Evolutionary conservation across 306 rosid species (phyloP).

Genomic region (Chamaecrista fasciculata): DNA sequence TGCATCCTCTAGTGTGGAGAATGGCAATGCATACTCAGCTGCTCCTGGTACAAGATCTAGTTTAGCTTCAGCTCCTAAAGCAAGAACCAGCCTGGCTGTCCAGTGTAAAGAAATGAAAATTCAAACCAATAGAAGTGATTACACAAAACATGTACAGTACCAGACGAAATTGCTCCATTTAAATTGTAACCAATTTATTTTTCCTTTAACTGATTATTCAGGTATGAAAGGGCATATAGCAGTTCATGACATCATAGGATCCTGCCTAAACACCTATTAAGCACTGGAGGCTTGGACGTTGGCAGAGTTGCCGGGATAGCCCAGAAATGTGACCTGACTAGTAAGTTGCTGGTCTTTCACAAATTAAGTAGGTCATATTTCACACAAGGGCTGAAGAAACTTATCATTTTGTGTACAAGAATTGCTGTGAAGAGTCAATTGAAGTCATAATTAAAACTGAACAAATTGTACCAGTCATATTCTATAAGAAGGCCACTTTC

Average conservation of each 20-base stretch:
- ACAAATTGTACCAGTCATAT: slow-evolving; percentile 81
- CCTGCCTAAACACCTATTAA: slow-evolving; percentile 18
- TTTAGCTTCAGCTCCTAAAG: slow-evolving; percentile 91
- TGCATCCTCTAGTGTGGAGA: slow-evolving; percentile 90
- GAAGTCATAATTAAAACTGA: slow-evolving; percentile 6
- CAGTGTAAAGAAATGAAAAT: slow-evolving; percentile 37
- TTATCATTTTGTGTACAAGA: slow-evolving; percentile 11
- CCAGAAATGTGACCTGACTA: neutral
- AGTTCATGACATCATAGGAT: slow-evolving; percentile 6
- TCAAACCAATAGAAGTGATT: slow-evolving; percentile 33
- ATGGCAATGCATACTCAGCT: slow-evolving; percentile 72
- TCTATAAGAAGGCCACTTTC: slow-evolving; percentile 89
- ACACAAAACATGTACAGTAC: neutral
- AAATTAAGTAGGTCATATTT: slow-evolving; percentile 11
- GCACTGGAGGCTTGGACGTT: slow-evolving; percentile 8
- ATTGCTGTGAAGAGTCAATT: slow-evolving; percentile 17
- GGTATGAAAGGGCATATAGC: slow-evolving; percentile 21
- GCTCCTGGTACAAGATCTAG: slow-evolving; percentile 93
- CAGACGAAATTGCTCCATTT: slow-evolving; percentile 14
- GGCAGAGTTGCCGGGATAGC: slow-evolving; percentile 3
- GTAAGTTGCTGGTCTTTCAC: slow-evolving; percentile 7
- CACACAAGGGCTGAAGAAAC: slow-evolving; percentile 16
- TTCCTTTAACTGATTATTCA: slow-evolving; percentile 20
- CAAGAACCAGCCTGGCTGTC: slow-evolving; percentile 99
- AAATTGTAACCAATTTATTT: slow-evolving; percentile 2